A percentile compares a stretch with the other conserved stretches of the same genome.
Conservation (phyloP, 225 moss, liverwort and hornwort species). For the Neckera pumila region DNA sequence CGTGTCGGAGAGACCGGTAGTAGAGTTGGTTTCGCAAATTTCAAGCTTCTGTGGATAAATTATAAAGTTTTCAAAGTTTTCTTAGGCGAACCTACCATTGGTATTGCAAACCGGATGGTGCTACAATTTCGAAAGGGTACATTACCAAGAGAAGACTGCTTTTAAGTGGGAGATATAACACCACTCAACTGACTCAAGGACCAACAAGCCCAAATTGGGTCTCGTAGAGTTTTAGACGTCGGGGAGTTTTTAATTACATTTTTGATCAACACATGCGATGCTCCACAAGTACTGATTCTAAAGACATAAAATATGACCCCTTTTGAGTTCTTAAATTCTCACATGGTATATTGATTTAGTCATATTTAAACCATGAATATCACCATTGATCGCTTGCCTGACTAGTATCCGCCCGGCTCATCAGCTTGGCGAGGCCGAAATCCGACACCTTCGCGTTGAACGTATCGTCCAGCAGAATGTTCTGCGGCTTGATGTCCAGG, state of each 20-base stretch:
- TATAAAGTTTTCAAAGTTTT: no score
- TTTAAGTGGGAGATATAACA: neutral
- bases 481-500: constrained; percentile 56
- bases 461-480: constrained; percentile 35
- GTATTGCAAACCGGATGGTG: neutral
- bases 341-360: neutral
- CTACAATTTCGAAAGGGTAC: neutral
- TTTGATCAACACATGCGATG: neutral
- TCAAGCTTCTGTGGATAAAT: neutral
- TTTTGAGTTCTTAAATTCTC: neutral
- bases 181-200: neutral
- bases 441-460: constrained; percentile 44
- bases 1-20: neutral
- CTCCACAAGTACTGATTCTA: neutral
- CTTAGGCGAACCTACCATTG: neutral
- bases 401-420: constrained; percentile 34
- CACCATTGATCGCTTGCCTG: neutral
- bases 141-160: neutral
- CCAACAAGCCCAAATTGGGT: neutral
- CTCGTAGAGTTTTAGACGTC: neutral
- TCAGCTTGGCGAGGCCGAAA: constrained; percentile 51
- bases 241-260: neutral
- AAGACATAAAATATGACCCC: neutral
- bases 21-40: neutral
- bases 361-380: neutral